Base-by-base conservation (phyloP, 805 yeast species). In the Candida golubevii region DNA sequence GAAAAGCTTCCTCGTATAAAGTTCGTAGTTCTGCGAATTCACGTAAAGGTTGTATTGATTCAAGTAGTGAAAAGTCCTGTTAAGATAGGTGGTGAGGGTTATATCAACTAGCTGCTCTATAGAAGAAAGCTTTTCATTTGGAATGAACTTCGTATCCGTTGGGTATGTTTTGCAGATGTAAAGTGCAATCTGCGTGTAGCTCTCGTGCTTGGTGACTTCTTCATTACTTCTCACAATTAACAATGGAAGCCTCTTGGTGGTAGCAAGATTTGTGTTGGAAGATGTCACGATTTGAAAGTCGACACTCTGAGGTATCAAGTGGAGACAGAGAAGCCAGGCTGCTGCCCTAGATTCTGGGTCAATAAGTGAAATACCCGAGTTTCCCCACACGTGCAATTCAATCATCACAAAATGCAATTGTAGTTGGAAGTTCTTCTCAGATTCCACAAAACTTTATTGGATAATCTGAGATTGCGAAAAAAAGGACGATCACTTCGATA, bases 41-140 rank as follows among this genome's bases (percentile, higher is more conserved):
- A 82, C 61, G 51, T 76, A 83, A 31, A 80, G 60, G 40, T 79
- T 78, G 57, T 82, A 83, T 44, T 74, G 74, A 32, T 82, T 77
- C 35, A 82, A 63, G n/a, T 63, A 57, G 10, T 66, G 62, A 31
- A 82, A 49, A 23, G 74, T 71, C 26, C 67, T 66, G 10, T 62
- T 56, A 10, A 78, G 58, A 42, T 65, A 72, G 33, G 71, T 65
- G 26, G 74, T 50, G 29, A 80, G 56, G 0, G 80, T 78, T 36
- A 62, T 60, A 52, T 77, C 71, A 26, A 76, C 48, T 27, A 81
- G 66, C 35, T 58, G 54, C 26, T 63, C 55, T 7, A 39, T 29
- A 18, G 52, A 32, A 7, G 44, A 27, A 15, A 56, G 51, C 27
- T 44, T 48, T 12, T 37, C 45, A 32, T 46, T 46, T 10, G 47